A percentile compares a stretch with the other conserved stretches of the same genome.
Conservation (phyloP, 2,329 filamentous ascomycete species). For the Cyclaneusma minus region DNA sequence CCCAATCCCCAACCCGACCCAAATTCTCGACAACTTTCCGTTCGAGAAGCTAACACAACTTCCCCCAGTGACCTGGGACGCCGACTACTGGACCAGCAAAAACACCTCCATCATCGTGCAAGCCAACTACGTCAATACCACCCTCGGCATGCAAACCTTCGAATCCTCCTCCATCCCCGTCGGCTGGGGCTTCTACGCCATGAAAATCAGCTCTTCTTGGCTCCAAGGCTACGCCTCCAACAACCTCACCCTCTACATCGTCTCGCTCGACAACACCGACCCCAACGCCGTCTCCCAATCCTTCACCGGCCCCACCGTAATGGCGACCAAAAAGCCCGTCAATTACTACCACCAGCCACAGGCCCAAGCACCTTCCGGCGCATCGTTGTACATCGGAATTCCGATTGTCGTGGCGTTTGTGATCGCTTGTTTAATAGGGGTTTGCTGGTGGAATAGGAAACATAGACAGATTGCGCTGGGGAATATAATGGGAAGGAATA, state of each 20-base stretch:
- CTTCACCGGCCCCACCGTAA: slow-evolving; percentile 11
- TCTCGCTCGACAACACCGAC: slow-evolving; percentile 9
- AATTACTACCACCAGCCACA: slow-evolving; percentile 9
- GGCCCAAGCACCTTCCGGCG: slow-evolving; percentile 9
- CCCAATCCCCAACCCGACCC: not conserved
- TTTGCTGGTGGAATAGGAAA: slow-evolving; percentile 13
- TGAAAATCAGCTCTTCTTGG: slow-evolving; percentile 13
- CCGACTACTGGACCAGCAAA: slow-evolving; percentile 8
- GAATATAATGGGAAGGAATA: slow-evolving; percentile 15
- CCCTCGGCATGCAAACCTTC: slow-evolving; percentile 13
- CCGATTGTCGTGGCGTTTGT: slow-evolving; percentile 14
- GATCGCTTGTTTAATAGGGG: slow-evolving; percentile 10
- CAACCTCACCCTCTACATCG: slow-evolving; percentile 13
- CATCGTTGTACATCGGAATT: slow-evolving; percentile 15
- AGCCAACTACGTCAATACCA: slow-evolving; percentile 15
- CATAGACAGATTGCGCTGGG: slow-evolving; percentile 14
- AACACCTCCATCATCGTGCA: slow-evolving; percentile 13
- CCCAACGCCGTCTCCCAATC: slow-evolving; percentile 5
- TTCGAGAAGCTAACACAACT: not conserved
- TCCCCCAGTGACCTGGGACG: slow-evolving; percentile 16
- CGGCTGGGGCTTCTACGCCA: slow-evolving; percentile 11
- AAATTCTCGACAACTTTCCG: too few species aligned
- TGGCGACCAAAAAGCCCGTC: slow-evolving; percentile 9
- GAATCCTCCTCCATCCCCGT: slow-evolving; percentile 9
- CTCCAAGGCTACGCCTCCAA: slow-evolving; percentile 10